Base-by-base conservation (phyloP, 2,329 filamentous ascomycete genomes). In the Trichoderma sp. region DNA sequence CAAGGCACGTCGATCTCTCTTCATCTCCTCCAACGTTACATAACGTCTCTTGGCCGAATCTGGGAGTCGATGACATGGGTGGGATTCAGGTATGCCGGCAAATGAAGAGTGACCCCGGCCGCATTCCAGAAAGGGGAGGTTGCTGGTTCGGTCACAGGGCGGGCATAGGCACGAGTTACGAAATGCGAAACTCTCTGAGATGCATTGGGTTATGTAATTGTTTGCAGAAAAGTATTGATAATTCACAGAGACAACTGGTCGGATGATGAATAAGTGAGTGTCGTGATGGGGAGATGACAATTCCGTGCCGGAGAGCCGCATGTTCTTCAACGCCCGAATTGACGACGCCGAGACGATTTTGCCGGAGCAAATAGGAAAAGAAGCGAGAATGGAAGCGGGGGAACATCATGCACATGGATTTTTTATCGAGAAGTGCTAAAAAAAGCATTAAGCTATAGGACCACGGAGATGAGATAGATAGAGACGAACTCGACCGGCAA, bases 11-110 rank as follows among this genome's bases (percentile, higher is more conserved):
- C 24, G 52, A 64, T 43, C 33, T 37, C n/a, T 58, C 37, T 43
- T 49, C 11, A 29, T 55, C 4, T 61, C 24, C 55, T 40, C 37
- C 40, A 13, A 24, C 33, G 35, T n/a, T 49, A 13, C n/a, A 35
- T 8, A 53, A 33, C 19, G 19, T 35, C 21, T 37, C 43, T 64
- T 35, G 31, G 43, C 43, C 21, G 37, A 24, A n/a, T 43, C 7
- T 43, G 40, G 31, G 29, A 31, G 27, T 58, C 19, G 40, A 43
- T 5, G 40, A 21, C 52, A 33, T 49, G 47, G 47, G 11, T 35
- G 6, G 29, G 53, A 52, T 52, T 58, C 64, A 67, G 64, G 64
- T 59, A 67, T 67, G 55, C 24, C 64, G 64, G 40, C 31, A 57
- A 57, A 67, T 67, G 49, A 35, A 47, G 40, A 59, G n/a, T 40